Evolutionary conservation across 2,329 filamentous ascomycete species (phyloP), one percentile per base, ranked within the genome.

Genomic region (Bipolaris bicolor): DNA sequence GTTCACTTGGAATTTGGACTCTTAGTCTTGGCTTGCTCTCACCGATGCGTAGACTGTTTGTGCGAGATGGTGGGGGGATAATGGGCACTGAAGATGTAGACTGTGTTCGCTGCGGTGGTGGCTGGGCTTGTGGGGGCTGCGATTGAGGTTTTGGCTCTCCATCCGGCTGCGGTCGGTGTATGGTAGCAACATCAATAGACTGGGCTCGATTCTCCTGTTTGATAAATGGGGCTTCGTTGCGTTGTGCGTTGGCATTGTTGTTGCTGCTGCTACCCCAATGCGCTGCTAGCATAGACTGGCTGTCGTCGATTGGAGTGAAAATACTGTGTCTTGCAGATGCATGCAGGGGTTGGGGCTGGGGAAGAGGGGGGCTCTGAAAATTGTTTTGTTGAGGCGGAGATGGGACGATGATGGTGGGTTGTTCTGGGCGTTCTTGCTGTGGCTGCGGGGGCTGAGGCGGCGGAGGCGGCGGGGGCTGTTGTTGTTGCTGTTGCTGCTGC

Each of bases 221-320:
- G n/a, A 71, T 82, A 43, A 77, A 69, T 7, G 55, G 57, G n/a
- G 75, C 69, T 43, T 84, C 81, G 44, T 71, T 74, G 56, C 78
- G 79, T 20, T 77, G 74, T 20, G 77, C 72, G 47, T 83, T 77
- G 62, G 81, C 81, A 31, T 58, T 64, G 47, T 44, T 65, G 44
- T 87, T 86, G 31, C 55, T 65, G 2, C 84, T 82, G 9, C 86
- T 70, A 24, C 80, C 80, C 80, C 80, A 88, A 74, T 97, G 92
- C 63, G 94, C 91, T 11, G 91, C 92, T 41, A 97, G 79, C 57
- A 97, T 89, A 1, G 93, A 97, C 47, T 91, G 86, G 67, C 90
- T 92, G 73, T 97, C 93, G 69, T 98, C 95, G 61, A 99, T 96
- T 0, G 95, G 95, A 0, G 95, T 99, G 73, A 98, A 98, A 58